Percentiles rank a stretch among this genome's conserved stretches.
Conservation (phyloP, 345 rosid species). For the Litchi chinensis region DNA sequence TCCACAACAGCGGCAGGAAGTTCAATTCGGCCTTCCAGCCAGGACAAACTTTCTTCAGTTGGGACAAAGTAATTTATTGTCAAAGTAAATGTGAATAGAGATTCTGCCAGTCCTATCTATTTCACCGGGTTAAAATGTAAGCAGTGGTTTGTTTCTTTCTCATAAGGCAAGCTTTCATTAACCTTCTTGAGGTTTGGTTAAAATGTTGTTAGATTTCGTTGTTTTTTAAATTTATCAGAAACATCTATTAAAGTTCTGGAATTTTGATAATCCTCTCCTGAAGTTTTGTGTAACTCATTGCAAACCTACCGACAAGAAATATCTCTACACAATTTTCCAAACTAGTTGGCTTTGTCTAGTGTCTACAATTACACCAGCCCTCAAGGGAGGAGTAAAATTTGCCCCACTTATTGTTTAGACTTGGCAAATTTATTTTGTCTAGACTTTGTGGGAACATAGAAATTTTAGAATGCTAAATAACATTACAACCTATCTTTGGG, state of each 20-base stretch:
- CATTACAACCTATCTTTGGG: neutral
- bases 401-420: neutral
- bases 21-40: conserved; percentile 49
- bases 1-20: conserved; percentile 53
- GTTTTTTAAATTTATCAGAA: too few relatives aligned
- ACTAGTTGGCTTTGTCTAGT: neutral
- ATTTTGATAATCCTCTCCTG: neutral
- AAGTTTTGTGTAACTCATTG: neutral
- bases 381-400: neutral
- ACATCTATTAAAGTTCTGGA: neutral
- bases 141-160: conserved; percentile 11
- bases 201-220: neutral
- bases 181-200: neutral
- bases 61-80: conserved; percentile 33
- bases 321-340: neutral
- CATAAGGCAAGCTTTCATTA: neutral
- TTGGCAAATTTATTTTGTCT: neutral
- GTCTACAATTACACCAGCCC: neutral
- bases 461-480: neutral
- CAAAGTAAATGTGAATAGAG: conserved; percentile 20
- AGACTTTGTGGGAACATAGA: neutral
- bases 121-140: conserved; percentile 30
- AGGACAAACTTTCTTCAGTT: conserved; percentile 39
- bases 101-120: conserved; percentile 17
- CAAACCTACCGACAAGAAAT: neutral